These are phyloP conservation scores for Boletus austroedulis DNA, from an alignment of 1,284 basidiomycete genomes.

Conservation along the genomic window DNA sequence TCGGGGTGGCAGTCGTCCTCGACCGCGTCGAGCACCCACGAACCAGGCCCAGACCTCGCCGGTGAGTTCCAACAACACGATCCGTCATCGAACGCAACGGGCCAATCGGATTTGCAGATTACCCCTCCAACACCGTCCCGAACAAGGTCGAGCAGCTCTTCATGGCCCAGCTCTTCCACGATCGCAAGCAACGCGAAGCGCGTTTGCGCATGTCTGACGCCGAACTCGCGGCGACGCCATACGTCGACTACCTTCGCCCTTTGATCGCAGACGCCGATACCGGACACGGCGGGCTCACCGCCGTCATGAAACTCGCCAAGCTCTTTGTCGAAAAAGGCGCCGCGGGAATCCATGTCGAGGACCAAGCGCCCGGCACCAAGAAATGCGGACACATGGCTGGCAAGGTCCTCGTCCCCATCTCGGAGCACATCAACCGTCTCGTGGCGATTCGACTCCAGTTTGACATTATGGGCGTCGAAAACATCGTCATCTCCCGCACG, in stretches of 20 bases:
- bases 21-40: constrained; percentile 87
- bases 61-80: constrained; percentile 47
- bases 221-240: constrained; percentile 71
- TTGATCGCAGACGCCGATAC: constrained; percentile 96
- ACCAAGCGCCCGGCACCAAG: constrained; percentile 82
- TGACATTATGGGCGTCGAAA: constrained; percentile 64
- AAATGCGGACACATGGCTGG: constrained; percentile 85
- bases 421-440: constrained; percentile 78
- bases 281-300: constrained; percentile 81
- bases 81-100: background rate
- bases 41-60: constrained; percentile 97
- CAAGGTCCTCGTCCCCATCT: constrained; percentile 77
- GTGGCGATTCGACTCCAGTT: constrained; percentile 67
- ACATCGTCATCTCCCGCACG: constrained; percentile 74
- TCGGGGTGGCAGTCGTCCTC: constrained; percentile 97
- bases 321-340: constrained; percentile 82
- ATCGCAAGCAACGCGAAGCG: constrained; percentile 80
- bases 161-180: constrained; percentile 86
- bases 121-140: constrained; percentile 92
- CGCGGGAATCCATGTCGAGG: constrained; percentile 80
- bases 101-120: constrained; percentile 49
- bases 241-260: constrained; percentile 87
- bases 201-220: constrained; percentile 70
- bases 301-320: constrained; percentile 77
- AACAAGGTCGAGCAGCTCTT: constrained; percentile 89